phyloP scores from a whole-genome alignment of 805 yeast species.

The Candida khao-thaluensis region DNA sequence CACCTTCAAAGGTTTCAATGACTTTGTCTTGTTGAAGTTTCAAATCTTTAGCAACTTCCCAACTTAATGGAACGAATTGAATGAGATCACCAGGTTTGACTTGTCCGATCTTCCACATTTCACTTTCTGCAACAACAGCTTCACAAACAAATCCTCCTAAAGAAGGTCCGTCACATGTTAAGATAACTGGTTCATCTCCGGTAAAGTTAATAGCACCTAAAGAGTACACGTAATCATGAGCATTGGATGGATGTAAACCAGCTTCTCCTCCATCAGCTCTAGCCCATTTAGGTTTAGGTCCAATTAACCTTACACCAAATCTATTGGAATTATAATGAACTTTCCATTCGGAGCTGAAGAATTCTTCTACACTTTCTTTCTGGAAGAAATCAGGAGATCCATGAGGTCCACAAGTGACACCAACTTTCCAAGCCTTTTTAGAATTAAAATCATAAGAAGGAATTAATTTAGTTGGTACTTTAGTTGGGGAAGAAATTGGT shows the following conservation, averaged over 20 bases:
- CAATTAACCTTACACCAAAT: slow-evolving; percentile 91
- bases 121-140: slow-evolving; percentile 93
- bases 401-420: slow-evolving; percentile 96
- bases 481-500: slow-evolving; percentile 63
- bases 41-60: slow-evolving; percentile 64
- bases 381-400: slow-evolving; percentile 95
- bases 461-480: slow-evolving; percentile 54
- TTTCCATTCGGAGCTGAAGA: slow-evolving; percentile 82
- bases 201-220: slow-evolving; percentile 96
- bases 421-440: slow-evolving; percentile 71
- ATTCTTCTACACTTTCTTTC: slow-evolving; percentile 68
- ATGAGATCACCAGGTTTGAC: slow-evolving; percentile 91
- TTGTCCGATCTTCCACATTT: slow-evolving; percentile 98
- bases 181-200: slow-evolving; percentile 96
- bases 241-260: slow-evolving; percentile 97
- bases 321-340: slow-evolving; percentile 96
- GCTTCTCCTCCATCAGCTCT: slow-evolving; percentile 96
- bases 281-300: slow-evolving; percentile 98
- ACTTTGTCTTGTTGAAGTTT: slow-evolving; percentile 59
- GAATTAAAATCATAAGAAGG: slow-evolving; percentile 46
- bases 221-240: slow-evolving; percentile 96
- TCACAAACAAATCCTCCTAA: slow-evolving; percentile 97
- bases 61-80: slow-evolving; percentile 74
- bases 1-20: slow-evolving; percentile 47
- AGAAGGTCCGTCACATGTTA: slow-evolving; percentile 97